phyloP scores from a whole-genome alignment of 1,284 basidiomycete genomes.

The Acaromyces ingoldii region DNA sequence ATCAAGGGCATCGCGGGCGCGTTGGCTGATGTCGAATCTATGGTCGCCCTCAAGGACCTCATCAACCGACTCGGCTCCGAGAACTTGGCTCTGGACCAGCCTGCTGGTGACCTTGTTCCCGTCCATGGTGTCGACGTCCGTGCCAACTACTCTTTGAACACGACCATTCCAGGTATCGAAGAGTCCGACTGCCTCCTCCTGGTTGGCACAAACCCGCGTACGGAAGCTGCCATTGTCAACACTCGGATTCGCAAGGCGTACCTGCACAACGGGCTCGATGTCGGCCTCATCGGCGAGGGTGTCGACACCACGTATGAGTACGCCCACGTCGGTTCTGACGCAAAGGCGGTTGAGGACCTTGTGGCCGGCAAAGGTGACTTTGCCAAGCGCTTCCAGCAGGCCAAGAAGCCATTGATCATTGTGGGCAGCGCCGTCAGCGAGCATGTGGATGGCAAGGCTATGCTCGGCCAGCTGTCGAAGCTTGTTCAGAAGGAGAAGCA shows the following conservation, averaged over 20 bases:
- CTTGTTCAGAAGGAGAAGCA: slow-evolving; percentile 64
- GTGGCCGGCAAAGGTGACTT: slow-evolving; percentile 69
- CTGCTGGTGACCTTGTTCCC: slow-evolving; percentile 63
- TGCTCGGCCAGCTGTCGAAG: slow-evolving; percentile 72
- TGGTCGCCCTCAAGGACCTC: slow-evolving; percentile 90
- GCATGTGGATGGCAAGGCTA: slow-evolving; percentile 76
- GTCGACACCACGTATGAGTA: slow-evolving; percentile 91
- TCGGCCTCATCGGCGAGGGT: slow-evolving; percentile 84
- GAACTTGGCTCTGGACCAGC: slow-evolving; percentile 78
- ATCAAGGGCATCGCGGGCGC: slow-evolving; percentile 92
- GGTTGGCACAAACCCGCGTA: slow-evolving; percentile 92
- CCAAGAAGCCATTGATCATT: slow-evolving; percentile 90
- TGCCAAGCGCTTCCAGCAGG: slow-evolving; percentile 78
- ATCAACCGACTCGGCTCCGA: slow-evolving; percentile 91
- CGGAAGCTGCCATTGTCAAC: slow-evolving; percentile 96
- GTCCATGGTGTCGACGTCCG: slow-evolving; percentile 82
- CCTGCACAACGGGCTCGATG: slow-evolving; percentile 76
- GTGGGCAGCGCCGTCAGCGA: slow-evolving; percentile 83
- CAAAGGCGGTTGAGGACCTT: slow-evolving; percentile 74
- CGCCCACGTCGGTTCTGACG: slow-evolving; percentile 77
- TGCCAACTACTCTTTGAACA: slow-evolving; percentile 95
- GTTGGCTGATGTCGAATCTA: slow-evolving; percentile 86
- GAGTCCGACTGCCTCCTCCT: slow-evolving; percentile 88
- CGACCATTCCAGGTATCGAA: slow-evolving; percentile 86
- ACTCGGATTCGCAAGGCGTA: slow-evolving; percentile 92